These are phyloP conservation scores for Saccharomycopsis selenospora DNA, from an alignment of 805 yeast genomes.

Conservation along the genomic window DNA sequence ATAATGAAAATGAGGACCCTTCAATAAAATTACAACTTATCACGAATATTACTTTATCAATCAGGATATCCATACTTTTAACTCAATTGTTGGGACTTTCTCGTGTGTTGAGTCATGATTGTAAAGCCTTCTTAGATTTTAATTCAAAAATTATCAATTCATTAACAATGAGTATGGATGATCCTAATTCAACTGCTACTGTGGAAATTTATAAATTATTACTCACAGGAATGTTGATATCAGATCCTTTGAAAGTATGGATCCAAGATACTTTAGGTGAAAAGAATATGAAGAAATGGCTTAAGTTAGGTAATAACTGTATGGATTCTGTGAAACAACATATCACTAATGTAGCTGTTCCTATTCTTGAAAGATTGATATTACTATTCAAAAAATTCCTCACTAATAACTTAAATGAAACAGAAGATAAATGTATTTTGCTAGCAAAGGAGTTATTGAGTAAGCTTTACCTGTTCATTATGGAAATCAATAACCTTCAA, in stretches of 20 bases:
- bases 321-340: conserved; percentile 45
- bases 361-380: conserved; percentile 49
- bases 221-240: conserved; percentile 45
- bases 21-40: neutral
- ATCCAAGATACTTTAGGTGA: conserved; percentile 61
- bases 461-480: conserved; percentile 30
- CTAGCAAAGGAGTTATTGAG: conserved; percentile 26
- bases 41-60: conserved; percentile 22
- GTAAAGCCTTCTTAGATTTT: conserved; percentile 34
- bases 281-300: conserved; percentile 53
- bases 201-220: conserved; percentile 41
- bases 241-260: conserved; percentile 47
- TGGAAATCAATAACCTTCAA: conserved; percentile 41
- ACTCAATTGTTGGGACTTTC: conserved; percentile 31
- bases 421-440: conserved; percentile 11
- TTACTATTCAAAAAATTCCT: conserved; percentile 38
- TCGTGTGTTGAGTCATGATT: conserved; percentile 26
- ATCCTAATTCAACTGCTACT: conserved; percentile 23
- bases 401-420: conserved; percentile 26
- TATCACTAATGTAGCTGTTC: conserved; percentile 42
- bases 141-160: conserved; percentile 30
- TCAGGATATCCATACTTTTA: conserved; percentile 29
- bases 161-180: conserved; percentile 29
- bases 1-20: conserved; percentile 2
- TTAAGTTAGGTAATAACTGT: conserved; percentile 39